Evolutionary conservation across 129 eudicot genomes (phyloP), one percentile per base, ranked within the genome.

Genomic region (Dittrichia graveolens): DNA sequence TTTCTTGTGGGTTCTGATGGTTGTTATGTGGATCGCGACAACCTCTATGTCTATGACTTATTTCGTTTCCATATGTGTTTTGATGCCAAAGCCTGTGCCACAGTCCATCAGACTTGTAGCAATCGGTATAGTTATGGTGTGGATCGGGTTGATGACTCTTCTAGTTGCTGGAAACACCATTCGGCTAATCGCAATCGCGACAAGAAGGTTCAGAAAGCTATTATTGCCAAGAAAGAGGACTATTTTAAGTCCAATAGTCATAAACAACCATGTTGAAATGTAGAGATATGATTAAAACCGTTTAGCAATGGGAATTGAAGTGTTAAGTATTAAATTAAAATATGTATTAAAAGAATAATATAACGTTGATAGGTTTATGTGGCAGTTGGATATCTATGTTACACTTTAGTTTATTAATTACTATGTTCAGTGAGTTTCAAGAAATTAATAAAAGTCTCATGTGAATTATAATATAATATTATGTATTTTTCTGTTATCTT

Each of bases 1-100:
- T 5, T 78, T 72, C 68, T 71, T 79, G 81, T 84, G 89, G 92
- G 45, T 69, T 54, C 37, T 81, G 82, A 81, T 75, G 83, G 75
- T 84, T 49, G 76, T 72, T 8, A 78, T 83, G 88, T 83, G 88
- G 92, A 18, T 83, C 5, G 78, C 92, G 2, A 42, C 85, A 0
- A 72, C 92, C 3, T 43, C 84, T 5, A 56, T 72, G 52, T 79
- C 88, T 5, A 14, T 69, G 6, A 76, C 88, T 9, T 86, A 80
- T 61, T 61, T 52, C n/a, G 48, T 79, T 8, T 67, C 80, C 1
- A 82, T 79, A 54, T 34, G 15, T 6, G 78, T 65, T 53, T 34
- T 83, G 50, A 73, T 85, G 7, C 87, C 90, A 18, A 15, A 42
- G 8, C 13, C 67, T 0, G 53, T 5, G 15, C 10, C 61, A 10